phyloP scores from a whole-genome alignment of 768 basidiomycete genomes.

The Paxillus ammoniavirescens region DNA sequence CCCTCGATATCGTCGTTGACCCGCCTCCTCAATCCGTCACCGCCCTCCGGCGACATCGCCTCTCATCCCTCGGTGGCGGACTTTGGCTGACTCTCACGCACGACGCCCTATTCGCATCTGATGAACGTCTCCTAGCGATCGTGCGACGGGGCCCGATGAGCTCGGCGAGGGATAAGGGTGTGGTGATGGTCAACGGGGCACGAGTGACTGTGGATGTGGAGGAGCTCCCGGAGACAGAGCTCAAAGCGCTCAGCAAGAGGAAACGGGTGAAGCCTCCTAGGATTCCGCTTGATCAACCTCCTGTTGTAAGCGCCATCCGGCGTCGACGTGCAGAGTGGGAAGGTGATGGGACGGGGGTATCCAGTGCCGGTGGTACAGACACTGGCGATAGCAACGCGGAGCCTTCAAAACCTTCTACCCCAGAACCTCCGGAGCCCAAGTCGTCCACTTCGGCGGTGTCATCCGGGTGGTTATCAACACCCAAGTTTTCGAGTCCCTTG shows the following conservation, averaged over 20 bases:
- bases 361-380: constrained; percentile 17
- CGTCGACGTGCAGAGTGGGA: constrained; percentile 73
- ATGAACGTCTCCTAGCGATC: constrained; percentile 73
- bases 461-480: constrained; percentile 54
- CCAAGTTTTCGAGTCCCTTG: constrained; percentile 68
- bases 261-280: constrained; percentile 85
- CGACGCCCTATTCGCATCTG: constrained; percentile 71
- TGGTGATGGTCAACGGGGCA: constrained; percentile 88
- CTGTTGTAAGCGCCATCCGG: constrained; percentile 69
- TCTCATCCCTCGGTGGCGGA: constrained; percentile 87
- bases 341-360: constrained; percentile 40
- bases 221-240: constrained; percentile 82
- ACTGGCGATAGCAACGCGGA: constrained; percentile 14
- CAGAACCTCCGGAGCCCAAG: constrained; percentile 20
- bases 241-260: constrained; percentile 76
- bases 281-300: constrained; percentile 92
- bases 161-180: constrained; percentile 69
- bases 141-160: constrained; percentile 66
- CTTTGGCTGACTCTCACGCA: constrained; percentile 93
- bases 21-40: constrained; percentile 85
- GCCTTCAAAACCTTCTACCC: constrained; percentile 17
- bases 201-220: constrained; percentile 85
- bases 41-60: constrained; percentile 81
- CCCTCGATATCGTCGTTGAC: constrained; percentile 87
- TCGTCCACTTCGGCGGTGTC: constrained; percentile 12